Evolutionary conservation across 2,329 filamentous ascomycete species (phyloP), one percentile per base, ranked within the genome.

Genomic region (Phyllosticta citrichinensis): DNA sequence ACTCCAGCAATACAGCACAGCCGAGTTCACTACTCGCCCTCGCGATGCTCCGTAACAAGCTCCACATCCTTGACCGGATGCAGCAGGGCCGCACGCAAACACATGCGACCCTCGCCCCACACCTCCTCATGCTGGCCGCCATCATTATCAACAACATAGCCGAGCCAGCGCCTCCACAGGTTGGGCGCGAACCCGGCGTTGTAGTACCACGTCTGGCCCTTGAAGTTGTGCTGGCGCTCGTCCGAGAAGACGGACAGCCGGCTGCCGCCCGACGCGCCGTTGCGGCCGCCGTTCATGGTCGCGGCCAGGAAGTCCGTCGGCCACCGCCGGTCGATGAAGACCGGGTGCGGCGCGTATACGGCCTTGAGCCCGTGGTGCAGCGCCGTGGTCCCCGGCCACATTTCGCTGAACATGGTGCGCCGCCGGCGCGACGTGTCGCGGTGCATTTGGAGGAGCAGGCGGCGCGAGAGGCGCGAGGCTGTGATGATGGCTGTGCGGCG

Each of bases 301-400:
- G 79, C 77, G 0, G 80, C 77, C 5, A 83, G 74, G 64, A 83
- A 83, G 12, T 74, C 72, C 0, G 78, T 76, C 0, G 81, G 80
- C 81, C 81, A 83, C 40, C 77, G 74, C 3, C 80, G 79, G 66
- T 83, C 81, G 33, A 83, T 77, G 68, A 80, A 83, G 14, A 83
- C 80, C 0, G 81, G 80, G 55, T 83, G 81, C 0, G 81, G 81
- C 2, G 78, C 79, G 66, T 87, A 89, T 0, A 89, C 86, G 22
- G 87, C 88, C 74, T 92, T 92, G 67, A 90, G 79, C 1, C 88
- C 88, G 68, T 89, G 88, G 66, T 91, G 88, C 5, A 92, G 77
- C 0, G 87, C 87, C 69, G 85, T 81, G 0, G 81, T 83, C 0
- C 86, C 81, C 1, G 87, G 87, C 74, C 87, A 91, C 88, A 92